phyloP scores from a whole-genome alignment of 805 yeast species.

The Metschnikowia arizonensis region DNA sequence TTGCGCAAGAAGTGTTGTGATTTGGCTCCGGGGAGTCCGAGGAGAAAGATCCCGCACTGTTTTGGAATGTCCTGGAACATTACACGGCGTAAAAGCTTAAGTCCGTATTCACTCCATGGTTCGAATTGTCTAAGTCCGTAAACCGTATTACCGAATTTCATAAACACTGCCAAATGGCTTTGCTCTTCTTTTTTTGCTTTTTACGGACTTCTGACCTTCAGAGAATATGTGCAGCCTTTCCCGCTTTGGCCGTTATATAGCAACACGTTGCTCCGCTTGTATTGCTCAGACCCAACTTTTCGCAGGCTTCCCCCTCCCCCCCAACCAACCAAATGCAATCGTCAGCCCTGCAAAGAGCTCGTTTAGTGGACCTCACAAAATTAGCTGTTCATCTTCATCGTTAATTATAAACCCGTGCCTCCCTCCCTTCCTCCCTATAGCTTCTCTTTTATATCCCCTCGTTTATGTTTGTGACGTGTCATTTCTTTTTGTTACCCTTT shows the following conservation, averaged over 20 bases:
- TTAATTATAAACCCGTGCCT: no score
- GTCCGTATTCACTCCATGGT: conserved; percentile 2
- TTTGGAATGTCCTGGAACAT: conserved; percentile 6
- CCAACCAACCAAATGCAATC: no score
- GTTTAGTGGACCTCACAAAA: neutral
- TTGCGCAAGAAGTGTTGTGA: conserved; percentile 1
- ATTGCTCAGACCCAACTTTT: conserved; percentile 1
- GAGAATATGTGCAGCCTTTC: no score
- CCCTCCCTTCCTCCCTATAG: no score
- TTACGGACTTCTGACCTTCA: no score
- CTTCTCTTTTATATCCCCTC: neutral
- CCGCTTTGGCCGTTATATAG: neutral
- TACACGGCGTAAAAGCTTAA: neutral
- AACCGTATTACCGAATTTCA: neutral
- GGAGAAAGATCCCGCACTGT: conserved; percentile 1
- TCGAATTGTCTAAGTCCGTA: neutral
- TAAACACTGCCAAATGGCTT: neutral
- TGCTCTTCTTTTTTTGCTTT: no score
- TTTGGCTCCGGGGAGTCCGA: conserved; percentile 1
- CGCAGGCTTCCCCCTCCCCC: neutral
- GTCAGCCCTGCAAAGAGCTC: neutral
- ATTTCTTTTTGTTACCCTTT: neutral
- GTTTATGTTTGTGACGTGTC: neutral
- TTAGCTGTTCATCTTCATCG: no score
- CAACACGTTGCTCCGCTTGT: neutral